These are phyloP conservation scores for Candida nonsorbophila DNA, from an alignment of 805 yeast genomes.

Conservation along the genomic window DNA sequence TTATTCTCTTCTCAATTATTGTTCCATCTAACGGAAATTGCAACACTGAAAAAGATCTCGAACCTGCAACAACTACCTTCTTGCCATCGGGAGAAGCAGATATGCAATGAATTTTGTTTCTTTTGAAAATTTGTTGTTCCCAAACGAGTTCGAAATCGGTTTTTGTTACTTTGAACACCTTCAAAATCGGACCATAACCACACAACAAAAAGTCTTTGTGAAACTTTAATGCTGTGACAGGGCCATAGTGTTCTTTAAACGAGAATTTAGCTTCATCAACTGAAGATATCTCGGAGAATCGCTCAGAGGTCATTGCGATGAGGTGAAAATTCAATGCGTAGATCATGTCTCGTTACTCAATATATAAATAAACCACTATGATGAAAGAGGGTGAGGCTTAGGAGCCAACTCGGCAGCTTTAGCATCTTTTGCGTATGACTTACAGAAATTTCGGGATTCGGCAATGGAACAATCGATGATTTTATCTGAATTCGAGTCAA, in stretches of 20 bases:
- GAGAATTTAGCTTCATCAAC: slow-evolving; percentile 10
- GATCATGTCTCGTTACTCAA: too few species aligned
- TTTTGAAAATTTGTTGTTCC: slow-evolving; percentile 47
- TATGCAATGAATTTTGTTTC: slow-evolving; percentile 83
- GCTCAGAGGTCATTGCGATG: not conserved
- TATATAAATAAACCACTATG: too few species aligned
- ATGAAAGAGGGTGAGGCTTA: too few species aligned
- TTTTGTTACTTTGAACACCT: slow-evolving; percentile 42
- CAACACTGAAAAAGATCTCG: slow-evolving; percentile 55
- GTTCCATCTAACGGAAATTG: slow-evolving; percentile 18
- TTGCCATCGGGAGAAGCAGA: slow-evolving; percentile 24
- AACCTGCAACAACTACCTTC: slow-evolving; percentile 56
- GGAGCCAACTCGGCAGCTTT: too few species aligned
- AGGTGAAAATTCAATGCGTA: too few species aligned
- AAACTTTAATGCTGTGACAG: slow-evolving; percentile 58
- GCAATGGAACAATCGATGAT: slow-evolving; percentile 25
- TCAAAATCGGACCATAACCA: slow-evolving; percentile 70
- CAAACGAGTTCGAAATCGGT: slow-evolving; percentile 27
- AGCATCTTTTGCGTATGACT: slow-evolving; percentile 19
- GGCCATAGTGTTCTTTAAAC: slow-evolving; percentile 48
- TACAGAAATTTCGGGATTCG: slow-evolving; percentile 20
- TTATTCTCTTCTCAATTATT: slow-evolving; percentile 43
- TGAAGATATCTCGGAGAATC: slow-evolving; percentile 2
- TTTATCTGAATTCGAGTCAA: slow-evolving; percentile 12
- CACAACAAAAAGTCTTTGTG: slow-evolving; percentile 39